These are phyloP conservation scores for Podospora australis DNA, from an alignment of 495 filamentous ascomycete species.

Conservation along the genomic window DNA sequence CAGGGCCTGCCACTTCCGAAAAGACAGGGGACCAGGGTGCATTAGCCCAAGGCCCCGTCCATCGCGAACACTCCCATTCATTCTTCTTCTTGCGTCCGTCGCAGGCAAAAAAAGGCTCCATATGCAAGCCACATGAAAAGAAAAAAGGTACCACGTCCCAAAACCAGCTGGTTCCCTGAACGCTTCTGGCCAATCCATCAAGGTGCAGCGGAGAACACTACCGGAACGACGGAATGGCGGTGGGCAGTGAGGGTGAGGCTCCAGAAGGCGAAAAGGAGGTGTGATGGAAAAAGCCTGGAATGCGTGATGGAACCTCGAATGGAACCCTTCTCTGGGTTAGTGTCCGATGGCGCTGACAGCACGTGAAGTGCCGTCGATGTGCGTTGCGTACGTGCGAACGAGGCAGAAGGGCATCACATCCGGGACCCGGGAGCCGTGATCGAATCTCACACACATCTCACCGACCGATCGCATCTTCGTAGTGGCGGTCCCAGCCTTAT, in stretches of 20 bases:
- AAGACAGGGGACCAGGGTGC: slow-evolving; percentile 20
- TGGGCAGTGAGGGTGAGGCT: slow-evolving; percentile 20
- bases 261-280: slow-evolving; percentile 14
- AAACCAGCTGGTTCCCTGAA: no score
- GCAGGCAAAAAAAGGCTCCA: no score
- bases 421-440: neutral
- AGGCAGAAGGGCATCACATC: neutral
- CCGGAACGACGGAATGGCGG: slow-evolving; percentile 18
- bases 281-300: slow-evolving; percentile 11
- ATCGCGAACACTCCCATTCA: slow-evolving; percentile 13
- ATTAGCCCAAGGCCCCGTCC: slow-evolving; percentile 16
- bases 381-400: neutral
- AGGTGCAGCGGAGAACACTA: no score
- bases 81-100: no score
- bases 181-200: no score
- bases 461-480: no score
- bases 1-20: slow-evolving; percentile 15
- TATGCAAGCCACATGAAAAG: no score
- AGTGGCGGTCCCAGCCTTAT: no score
- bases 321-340: neutral
- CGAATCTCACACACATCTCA: no score
- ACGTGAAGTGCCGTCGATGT: slow-evolving; percentile 23
- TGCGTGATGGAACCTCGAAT: neutral
- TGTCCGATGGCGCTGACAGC: slow-evolving; percentile 14
- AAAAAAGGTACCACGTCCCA: no score